Conservation (phyloP, 805 yeast genomes). For the Barnettozyma californica region DNA sequence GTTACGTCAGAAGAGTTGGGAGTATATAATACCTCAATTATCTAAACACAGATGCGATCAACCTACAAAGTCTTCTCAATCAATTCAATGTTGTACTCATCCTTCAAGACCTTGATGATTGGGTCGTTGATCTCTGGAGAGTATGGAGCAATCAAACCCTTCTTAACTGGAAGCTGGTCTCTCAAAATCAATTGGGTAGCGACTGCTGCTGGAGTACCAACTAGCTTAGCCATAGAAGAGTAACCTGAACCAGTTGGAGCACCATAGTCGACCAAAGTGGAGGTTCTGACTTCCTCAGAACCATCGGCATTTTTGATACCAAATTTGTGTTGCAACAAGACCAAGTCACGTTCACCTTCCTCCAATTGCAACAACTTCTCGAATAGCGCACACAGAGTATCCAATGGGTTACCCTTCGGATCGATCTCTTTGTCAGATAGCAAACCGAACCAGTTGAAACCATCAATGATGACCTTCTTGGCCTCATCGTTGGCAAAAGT, state of each 20-base stretch:
- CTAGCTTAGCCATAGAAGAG: slow-evolving; percentile 97
- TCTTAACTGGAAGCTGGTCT: slow-evolving; percentile 67
- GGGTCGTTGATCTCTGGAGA: slow-evolving; percentile 87
- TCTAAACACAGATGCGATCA: background rate
- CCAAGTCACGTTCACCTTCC: slow-evolving; percentile 92
- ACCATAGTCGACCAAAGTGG: slow-evolving; percentile 94
- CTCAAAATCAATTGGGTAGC: slow-evolving; percentile 77
- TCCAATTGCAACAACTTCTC: slow-evolving; percentile 96
- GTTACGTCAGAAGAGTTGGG: background rate
- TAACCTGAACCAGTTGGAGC: slow-evolving; percentile 75
- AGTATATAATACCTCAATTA: background rate
- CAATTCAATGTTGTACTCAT: slow-evolving; percentile 80
- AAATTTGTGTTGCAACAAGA: slow-evolving; percentile 93
- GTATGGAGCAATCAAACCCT: slow-evolving; percentile 92
- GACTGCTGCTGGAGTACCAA: slow-evolving; percentile 98
- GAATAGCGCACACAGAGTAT: slow-evolving; percentile 93
- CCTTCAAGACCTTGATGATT: slow-evolving; percentile 85
- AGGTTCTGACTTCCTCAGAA: slow-evolving; percentile 82
- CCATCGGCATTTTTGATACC: slow-evolving; percentile 98
- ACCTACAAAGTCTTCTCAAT: slow-evolving; percentile 66
- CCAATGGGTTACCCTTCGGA: slow-evolving; percentile 92
- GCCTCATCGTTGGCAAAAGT: slow-evolving; percentile 76
- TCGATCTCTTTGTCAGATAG: slow-evolving; percentile 70
- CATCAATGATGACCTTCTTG: slow-evolving; percentile 80
- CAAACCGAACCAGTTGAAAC: slow-evolving; percentile 91